Base-by-base conservation (phyloP, 805 yeast genomes). In the Starmerella ratchasimensis region DNA sequence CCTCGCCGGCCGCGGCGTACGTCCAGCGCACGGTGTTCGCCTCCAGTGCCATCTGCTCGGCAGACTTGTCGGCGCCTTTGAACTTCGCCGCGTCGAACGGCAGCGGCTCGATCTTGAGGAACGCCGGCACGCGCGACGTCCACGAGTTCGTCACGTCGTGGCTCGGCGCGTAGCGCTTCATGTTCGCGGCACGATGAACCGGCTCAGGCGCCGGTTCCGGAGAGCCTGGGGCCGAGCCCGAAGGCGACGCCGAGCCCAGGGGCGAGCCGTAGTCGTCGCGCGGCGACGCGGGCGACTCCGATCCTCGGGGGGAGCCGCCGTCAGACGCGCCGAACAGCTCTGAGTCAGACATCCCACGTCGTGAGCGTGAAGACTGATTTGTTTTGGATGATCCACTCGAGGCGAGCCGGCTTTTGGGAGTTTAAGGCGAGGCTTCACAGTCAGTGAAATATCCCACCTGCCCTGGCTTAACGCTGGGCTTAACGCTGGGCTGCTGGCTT, bases 1-100 rank as follows among this genome's bases (percentile, higher is more conserved):
- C 76, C 29, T 24, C 41, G 34, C 33, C 39, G 14, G 48, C 43
- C 41, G 78, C 72, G 13, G 83, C 78, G 57, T 86, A 88, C 59
- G 94, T 73, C 98, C 98, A 90, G 54, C 98, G 72, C 24, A 90
- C 66, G 0, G 95, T 83, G 57, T 84, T 88, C 52, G 80, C 84
- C 45, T 77, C 82, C 28, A 45, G 36, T 39, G 55, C 48, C 3
- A 58, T 60, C 39, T 59, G 70, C 46, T 54, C 59, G 28, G 23
- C 43, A 24, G 42, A 8, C 43, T 47, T 49, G 7, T 51, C 46
- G 49, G 9, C 7, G 53, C 54, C 63, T 13, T 20, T 40, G 37
- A 29, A 37, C 30, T 30, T 28, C 32, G 34, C 31, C 22, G 37
- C 45, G 47, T 84, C 93, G 58, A 88, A 90, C 27, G 94, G 93